phyloP scores from a whole-genome alignment of 2,329 filamentous ascomycete genomes.

The Ophiostoma ulmi region DNA sequence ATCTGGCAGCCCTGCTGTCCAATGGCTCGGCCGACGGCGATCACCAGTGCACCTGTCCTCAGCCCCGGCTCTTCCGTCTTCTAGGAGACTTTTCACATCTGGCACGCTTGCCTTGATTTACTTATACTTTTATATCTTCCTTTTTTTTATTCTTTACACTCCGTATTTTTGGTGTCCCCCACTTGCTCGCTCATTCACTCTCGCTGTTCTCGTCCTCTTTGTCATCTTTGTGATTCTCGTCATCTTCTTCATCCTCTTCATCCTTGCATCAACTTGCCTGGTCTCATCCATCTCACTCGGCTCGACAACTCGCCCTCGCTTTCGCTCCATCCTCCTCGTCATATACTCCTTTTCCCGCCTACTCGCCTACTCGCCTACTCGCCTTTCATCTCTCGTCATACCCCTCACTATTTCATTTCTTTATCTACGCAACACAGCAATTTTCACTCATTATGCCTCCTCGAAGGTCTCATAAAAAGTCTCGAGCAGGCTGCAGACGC shows the following conservation, averaged over 20 bases:
- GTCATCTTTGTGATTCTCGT: neutral
- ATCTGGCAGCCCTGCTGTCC: slow-evolving; percentile 21
- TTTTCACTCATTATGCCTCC: slow-evolving; percentile 48
- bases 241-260: neutral
- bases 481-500: slow-evolving; percentile 58
- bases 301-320: neutral
- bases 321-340: neutral
- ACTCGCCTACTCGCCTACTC: neutral
- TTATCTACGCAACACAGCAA: neutral
- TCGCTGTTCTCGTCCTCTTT: neutral
- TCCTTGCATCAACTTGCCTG: neutral
- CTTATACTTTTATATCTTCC: slow-evolving; percentile 1
- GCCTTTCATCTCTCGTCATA: neutral
- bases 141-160: neutral
- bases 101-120: neutral
- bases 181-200: neutral
- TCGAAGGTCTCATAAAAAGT: slow-evolving; percentile 64
- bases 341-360: neutral
- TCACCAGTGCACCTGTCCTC: neutral
- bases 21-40: slow-evolving; percentile 25
- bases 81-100: neutral
- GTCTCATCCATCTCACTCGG: neutral
- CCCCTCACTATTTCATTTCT: too few species aligned
- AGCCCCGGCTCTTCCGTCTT: slow-evolving; percentile 19
- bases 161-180: neutral